A percentile compares a stretch with the other conserved stretches of the same genome.
phyloP scores from a whole-genome alignment of 257 asterid genomes.

The Schizonepeta tenuifolia region DNA sequence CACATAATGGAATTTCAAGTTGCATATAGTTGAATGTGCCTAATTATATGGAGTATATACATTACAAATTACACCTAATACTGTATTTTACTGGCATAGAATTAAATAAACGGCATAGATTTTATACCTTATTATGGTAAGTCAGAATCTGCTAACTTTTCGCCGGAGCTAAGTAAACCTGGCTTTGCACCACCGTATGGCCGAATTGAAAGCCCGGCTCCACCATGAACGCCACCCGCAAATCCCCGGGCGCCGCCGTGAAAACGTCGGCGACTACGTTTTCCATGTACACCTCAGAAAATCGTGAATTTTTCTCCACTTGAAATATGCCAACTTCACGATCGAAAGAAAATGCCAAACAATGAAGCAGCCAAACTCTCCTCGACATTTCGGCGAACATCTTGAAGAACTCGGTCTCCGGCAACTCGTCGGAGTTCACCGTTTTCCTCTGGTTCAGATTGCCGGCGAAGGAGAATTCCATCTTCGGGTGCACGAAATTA shows the following conservation, averaged over 20 bases:
- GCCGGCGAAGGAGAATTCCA: conserved; percentile 87
- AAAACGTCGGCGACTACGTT: conserved; percentile 63
- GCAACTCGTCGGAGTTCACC: conserved; percentile 73
- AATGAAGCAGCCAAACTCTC: conserved; percentile 77
- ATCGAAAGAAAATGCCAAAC: conserved; percentile 68
- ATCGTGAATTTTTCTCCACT: conserved; percentile 50
- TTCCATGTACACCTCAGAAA: conserved; percentile 89
- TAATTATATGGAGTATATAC: neutral
- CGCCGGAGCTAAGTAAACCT: conserved; percentile 63
- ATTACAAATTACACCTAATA: neutral
- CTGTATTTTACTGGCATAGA: neutral
- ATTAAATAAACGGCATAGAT: neutral
- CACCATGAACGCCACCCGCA: conserved; percentile 76
- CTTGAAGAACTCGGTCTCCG: conserved; percentile 77
- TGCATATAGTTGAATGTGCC: neutral
- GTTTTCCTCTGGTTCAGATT: conserved; percentile 68
- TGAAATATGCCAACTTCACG: conserved; percentile 64
- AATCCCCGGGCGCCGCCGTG: conserved; percentile 46
- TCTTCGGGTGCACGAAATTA: conserved; percentile 74
- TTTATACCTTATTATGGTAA: neutral
- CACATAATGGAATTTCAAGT: neutral
- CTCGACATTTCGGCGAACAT: conserved; percentile 83
- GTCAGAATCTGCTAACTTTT: conserved; percentile 28
- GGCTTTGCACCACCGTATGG: conserved; percentile 76
- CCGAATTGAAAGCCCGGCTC: conserved; percentile 88